Percentiles rank a stretch among this genome's conserved stretches.
These are phyloP conservation scores for Leptodontidium sp. DNA, from an alignment of 2,329 filamentous ascomycete genomes.

Conservation along the genomic window DNA sequence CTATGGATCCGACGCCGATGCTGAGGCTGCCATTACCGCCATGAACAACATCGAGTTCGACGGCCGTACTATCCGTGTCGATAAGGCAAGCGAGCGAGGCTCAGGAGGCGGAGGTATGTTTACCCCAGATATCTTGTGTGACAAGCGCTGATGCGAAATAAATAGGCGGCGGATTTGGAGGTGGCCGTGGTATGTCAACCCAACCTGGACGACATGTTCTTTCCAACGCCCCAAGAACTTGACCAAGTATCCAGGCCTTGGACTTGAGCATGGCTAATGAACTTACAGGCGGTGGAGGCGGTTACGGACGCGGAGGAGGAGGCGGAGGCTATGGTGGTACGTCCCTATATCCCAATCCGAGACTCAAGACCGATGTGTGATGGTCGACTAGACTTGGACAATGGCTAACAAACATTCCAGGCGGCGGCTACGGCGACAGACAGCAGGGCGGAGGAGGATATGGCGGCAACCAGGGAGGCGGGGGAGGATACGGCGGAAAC, in stretches of 20 bases:
- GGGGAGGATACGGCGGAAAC: constrained; percentile 43
- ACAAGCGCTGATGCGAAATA: not conserved
- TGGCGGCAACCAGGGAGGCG: constrained; percentile 48
- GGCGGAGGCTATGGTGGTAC: constrained; percentile 47
- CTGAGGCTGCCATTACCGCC: constrained; percentile 75
- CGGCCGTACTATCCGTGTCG: constrained; percentile 91
- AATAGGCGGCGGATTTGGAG: constrained; percentile 50
- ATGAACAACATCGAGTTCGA: constrained; percentile 98
- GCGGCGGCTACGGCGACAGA: constrained; percentile 56
- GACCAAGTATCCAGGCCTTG: not conserved
- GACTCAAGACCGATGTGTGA: not conserved
- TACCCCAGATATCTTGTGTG: not conserved
- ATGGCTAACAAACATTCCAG: constrained; percentile 51
- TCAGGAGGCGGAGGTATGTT: constrained; percentile 56
- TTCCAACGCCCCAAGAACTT: not conserved
- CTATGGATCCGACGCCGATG: constrained; percentile 79
- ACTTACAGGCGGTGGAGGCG: constrained; percentile 26
- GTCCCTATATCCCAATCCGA: not conserved
- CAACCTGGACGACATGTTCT: not conserved
- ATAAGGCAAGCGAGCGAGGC: constrained; percentile 81
- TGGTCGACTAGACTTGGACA: not conserved
- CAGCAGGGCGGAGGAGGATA: constrained; percentile 56
- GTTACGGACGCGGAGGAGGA: constrained; percentile 48
- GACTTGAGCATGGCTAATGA: constrained; percentile 7
- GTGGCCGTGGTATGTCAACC: constrained; percentile 41